phyloP scores from a whole-genome alignment of 2,329 filamentous ascomycete species.

The Aspergillus sp. region DNA sequence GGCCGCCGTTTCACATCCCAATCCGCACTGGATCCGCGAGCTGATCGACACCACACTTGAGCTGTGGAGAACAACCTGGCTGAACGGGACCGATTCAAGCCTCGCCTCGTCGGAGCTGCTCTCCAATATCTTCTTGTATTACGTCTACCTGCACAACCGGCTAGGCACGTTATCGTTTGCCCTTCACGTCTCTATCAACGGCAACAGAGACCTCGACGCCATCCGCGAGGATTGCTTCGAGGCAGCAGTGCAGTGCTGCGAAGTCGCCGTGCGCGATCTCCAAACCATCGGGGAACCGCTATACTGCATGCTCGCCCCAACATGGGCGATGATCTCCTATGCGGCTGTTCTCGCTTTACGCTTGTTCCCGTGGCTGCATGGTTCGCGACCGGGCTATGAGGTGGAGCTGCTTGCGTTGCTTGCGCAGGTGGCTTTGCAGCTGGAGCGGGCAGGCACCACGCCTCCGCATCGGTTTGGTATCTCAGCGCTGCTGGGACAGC shows the following conservation, averaged over 20 bases:
- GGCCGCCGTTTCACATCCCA: conserved; percentile 4
- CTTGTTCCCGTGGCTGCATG: conserved; percentile 22
- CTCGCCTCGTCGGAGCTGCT: conserved; percentile 11
- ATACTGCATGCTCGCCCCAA: conserved; percentile 31
- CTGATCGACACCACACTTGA: conserved; percentile 21
- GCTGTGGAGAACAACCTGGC: conserved; percentile 23
- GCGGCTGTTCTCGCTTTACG: conserved; percentile 25
- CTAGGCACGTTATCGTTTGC: conserved; percentile 29
- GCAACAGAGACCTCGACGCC: conserved; percentile 8
- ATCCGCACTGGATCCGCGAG: conserved; percentile 24
- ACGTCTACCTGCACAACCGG: conserved; percentile 27
- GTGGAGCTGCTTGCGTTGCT: conserved; percentile 26
- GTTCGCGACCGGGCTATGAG: conserved; percentile 14
- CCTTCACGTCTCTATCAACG: conserved; percentile 15
- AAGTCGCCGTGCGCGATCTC: conserved; percentile 25
- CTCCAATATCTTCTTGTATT: conserved; percentile 18
- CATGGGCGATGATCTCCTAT: conserved; percentile 33
- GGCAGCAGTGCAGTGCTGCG: conserved; percentile 25
- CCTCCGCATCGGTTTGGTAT: conserved; percentile 28
- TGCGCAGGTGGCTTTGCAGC: conserved; percentile 23
- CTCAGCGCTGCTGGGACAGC: conserved; percentile 27
- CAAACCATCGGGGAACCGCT: conserved; percentile 22
- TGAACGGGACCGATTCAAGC: neutral
- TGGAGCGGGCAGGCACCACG: conserved; percentile 25
- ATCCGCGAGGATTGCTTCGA: conserved; percentile 29